phyloP scores from a whole-genome alignment of 2,329 filamentous ascomycete genomes.

The Neofusicoccum parvum region DNA sequence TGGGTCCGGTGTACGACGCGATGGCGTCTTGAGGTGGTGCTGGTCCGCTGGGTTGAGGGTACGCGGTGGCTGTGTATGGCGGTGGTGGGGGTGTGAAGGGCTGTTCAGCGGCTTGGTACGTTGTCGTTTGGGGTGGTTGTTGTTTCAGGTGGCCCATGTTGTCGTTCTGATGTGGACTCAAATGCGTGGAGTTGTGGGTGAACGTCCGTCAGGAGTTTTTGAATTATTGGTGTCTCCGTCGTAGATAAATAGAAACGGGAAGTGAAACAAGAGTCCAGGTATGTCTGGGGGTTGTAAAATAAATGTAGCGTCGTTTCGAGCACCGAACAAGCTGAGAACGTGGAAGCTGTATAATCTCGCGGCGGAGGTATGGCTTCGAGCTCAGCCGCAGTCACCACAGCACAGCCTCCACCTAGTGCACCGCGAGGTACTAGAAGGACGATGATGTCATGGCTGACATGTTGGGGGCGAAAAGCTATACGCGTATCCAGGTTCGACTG shows the following conservation, averaged over 20 bases:
- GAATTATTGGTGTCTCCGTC: background rate
- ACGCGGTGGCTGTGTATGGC: background rate
- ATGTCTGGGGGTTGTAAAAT: background rate
- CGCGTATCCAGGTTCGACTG: background rate
- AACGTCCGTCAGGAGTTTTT: background rate
- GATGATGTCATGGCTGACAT: background rate
- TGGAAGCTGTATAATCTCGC: background rate
- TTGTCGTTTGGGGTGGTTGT: background rate
- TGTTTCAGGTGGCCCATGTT: background rate
- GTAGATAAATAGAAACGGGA: background rate
- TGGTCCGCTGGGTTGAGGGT: background rate
- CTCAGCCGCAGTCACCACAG: background rate
- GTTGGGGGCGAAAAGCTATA: slow-evolving; percentile 6
- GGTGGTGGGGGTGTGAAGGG: background rate
- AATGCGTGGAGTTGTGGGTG: background rate
- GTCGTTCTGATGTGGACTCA: background rate
- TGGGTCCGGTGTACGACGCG: background rate
- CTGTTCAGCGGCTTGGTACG: background rate
- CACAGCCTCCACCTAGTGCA: background rate
- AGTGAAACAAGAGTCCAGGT: background rate
- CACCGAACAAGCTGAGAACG: background rate
- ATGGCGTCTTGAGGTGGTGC: background rate
- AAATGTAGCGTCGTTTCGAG: no score
- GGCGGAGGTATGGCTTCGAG: no score
- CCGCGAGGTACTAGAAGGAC: background rate